phyloP scores from a whole-genome alignment of 2,329 filamentous ascomycete species.

The Coniochaeta hoffmannii region DNA sequence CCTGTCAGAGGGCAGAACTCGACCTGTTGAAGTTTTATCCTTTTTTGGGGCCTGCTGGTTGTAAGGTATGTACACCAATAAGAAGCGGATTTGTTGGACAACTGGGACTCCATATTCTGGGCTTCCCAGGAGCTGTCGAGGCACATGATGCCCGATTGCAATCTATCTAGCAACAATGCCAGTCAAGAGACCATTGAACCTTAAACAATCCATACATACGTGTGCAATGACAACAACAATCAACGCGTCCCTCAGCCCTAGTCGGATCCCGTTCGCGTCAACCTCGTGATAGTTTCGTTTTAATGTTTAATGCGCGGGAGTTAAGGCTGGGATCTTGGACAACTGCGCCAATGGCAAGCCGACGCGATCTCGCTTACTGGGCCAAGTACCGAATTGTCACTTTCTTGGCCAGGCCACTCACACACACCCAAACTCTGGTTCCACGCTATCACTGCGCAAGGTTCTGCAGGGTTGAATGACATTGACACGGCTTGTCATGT shows the following conservation, averaged over 20 bases:
- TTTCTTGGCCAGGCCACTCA: not conserved
- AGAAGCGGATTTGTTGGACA: too few species aligned
- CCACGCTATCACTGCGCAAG: not conserved
- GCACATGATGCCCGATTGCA: not conserved
- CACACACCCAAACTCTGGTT: not conserved
- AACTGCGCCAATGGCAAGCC: slow-evolving; percentile 3
- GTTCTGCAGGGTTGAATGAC: not conserved
- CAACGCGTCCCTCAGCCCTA: not conserved
- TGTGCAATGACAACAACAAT: not conserved
- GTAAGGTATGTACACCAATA: too few species aligned
- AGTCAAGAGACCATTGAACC: not conserved
- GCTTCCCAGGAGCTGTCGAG: not conserved
- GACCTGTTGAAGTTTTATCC: not conserved
- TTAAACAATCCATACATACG: not conserved
- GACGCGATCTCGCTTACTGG: slow-evolving; percentile 2
- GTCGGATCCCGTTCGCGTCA: not conserved
- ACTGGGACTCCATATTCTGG: too few species aligned
- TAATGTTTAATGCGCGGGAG: not conserved
- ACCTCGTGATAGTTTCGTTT: not conserved
- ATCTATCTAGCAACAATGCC: not conserved
- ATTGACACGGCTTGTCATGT: not conserved
- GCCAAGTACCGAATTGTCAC: slow-evolving; percentile 12
- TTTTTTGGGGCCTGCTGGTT: not conserved
- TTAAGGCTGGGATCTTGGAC: not conserved
- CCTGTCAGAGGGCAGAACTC: not conserved